Conservation (phyloP, 306 rosid genomes). For the Gynostemma pentaphyllum region DNA sequence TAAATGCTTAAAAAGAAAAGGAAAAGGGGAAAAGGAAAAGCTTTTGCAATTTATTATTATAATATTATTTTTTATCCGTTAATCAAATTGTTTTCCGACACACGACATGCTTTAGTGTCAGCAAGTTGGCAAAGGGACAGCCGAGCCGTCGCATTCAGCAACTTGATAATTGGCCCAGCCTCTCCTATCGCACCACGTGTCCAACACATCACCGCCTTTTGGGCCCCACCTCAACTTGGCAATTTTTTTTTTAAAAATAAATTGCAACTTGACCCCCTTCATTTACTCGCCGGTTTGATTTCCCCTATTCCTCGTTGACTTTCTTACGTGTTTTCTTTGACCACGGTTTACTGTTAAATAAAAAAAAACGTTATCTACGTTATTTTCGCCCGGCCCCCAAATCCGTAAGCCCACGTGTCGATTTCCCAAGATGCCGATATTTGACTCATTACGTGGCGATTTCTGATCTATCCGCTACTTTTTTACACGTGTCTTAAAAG, state of each 20-base stretch:
- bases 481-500: not conserved
- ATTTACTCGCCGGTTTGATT: not conserved
- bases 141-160: conserved; percentile 15
- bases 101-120: conserved; percentile 6
- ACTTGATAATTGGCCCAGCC: not conserved
- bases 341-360: not conserved
- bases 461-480: not conserved
- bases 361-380: conserved; percentile 12
- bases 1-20: not conserved
- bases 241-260: not conserved
- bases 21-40: not conserved
- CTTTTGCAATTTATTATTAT: not conserved
- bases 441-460: conserved; percentile 5
- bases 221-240: conserved; percentile 3
- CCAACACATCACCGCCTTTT: not conserved
- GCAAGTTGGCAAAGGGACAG: conserved; percentile 12
- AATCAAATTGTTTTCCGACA: conserved; percentile 5
- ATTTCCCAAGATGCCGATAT: too few species aligned
- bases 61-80: not conserved
- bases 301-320: conserved; percentile 3
- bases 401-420: conserved; percentile 11
- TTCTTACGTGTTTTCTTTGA: not conserved
- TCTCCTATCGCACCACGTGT: conserved; percentile 11
- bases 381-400: not conserved
- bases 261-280: not conserved